Base-by-base conservation (phyloP, 2,329 filamentous ascomycete genomes). In the Ophiostoma tasmaniense region DNA sequence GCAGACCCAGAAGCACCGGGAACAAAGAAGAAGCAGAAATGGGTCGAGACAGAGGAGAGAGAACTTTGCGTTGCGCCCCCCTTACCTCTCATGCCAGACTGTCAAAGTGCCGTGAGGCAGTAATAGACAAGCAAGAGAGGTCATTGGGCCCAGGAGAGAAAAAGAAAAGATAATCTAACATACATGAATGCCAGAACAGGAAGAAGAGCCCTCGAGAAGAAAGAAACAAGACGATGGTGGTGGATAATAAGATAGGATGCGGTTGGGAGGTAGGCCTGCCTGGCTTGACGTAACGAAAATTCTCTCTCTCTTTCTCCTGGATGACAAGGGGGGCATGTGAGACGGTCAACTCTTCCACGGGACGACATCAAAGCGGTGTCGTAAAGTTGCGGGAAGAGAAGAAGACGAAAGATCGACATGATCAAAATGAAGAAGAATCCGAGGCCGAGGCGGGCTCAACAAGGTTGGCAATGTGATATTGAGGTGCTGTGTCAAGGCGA, bases 291-390 rank as follows among this genome's bases (percentile, higher is more conserved):
- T 65, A 39, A 65, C 64, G 64, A 28, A 65, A 65, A 65, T 45
- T 65, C 64, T 66, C 64, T 52, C 64, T 66, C 37, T 52, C 64
- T 66, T 52, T 66, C 64, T 52, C 64, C 64, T 64, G 39, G 67
- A 37, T 64, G 25, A 65, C 22, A 64, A 52, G 66, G 37, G 30
- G 62, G 59, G 42, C 37, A 64, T 42, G 22, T 65, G 64, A 65
- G 35, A 65, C 28, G 35, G 39, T 42, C 64, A 45, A 65, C 64
- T 65, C 64, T 65, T 65, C 64, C 33, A 45, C 22, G 59, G 42
- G 50, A 68, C n/a, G 35, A 81, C 80, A 79, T 83, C 78, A 78
- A 65, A 20, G 61, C 66, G 68, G 28, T 37, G 66, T 64, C 28
- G 33, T 59, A 59, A 59, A 37, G 64, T 22, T 42, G 64, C 33